Evolutionary conservation across 2,329 filamentous ascomycete species (phyloP).

Genomic region (Pseudogymnoascus sp.): DNA sequence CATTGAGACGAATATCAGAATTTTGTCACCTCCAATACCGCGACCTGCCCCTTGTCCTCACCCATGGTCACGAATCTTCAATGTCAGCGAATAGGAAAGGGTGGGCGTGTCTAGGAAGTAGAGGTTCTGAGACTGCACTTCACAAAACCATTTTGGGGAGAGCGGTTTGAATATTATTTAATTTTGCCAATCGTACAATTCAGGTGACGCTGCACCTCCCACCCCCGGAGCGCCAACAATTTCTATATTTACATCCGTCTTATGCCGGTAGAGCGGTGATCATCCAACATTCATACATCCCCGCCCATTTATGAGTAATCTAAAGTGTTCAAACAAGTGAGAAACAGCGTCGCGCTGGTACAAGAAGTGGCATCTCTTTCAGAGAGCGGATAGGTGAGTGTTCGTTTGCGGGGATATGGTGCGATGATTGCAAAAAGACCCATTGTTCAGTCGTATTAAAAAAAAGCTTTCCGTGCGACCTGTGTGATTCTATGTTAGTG

Average conservation of each 20-base stretch:
- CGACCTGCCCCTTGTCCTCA: neutral
- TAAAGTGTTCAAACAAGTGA: constrained; percentile 27
- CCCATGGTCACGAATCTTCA: neutral
- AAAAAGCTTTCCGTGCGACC: constrained; percentile 44
- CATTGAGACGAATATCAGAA: neutral
- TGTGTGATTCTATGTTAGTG: constrained; percentile 25
- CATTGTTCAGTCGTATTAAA: constrained; percentile 28
- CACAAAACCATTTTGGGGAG: neutral
- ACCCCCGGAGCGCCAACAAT: constrained; percentile 11
- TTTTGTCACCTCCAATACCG: neutral
- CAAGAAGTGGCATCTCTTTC: constrained; percentile 18
- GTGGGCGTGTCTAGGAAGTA: neutral
- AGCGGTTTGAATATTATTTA: constrained; percentile 1
- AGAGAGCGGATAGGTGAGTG: constrained; percentile 9
- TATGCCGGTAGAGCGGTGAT: constrained; percentile 29
- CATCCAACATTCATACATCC: constrained; percentile 31
- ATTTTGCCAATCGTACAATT: constrained; percentile 8
- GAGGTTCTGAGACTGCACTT: neutral
- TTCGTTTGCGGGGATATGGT: constrained; percentile 12
- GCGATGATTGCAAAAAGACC: constrained; percentile 7
- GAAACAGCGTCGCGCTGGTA: constrained; percentile 24
- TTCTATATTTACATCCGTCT: constrained; percentile 29
- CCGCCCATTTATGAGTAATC: constrained; percentile 24
- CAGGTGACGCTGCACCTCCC: constrained; percentile 6
- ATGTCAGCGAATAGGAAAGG: neutral